Evolutionary conservation across 2,329 filamentous ascomycete genomes (phyloP).

Genomic region (Neopestalotiopsis sp.): DNA sequence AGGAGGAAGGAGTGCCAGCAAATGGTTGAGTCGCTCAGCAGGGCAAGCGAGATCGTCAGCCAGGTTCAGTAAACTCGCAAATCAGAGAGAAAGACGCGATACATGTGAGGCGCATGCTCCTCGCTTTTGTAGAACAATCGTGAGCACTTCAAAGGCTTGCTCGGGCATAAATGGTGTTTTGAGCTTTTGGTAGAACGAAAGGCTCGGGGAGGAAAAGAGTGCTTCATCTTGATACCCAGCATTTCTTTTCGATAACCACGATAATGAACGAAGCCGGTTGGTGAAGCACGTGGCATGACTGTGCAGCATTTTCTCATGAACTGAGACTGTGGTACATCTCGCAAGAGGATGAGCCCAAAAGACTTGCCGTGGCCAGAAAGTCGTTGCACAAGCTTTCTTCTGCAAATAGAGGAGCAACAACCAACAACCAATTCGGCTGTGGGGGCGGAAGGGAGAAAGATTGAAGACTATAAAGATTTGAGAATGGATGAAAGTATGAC

Average conservation of each 20-base stretch:
- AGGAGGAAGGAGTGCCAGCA: conserved; percentile 97
- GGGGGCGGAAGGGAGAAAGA: too few relatives aligned
- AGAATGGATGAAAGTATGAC: background rate
- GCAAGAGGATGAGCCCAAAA: too few relatives aligned
- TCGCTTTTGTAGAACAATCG: background rate
- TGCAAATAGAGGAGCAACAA: too few relatives aligned
- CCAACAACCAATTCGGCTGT: too few relatives aligned
- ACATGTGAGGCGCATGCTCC: background rate
- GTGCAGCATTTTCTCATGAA: background rate
- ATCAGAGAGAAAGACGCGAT: background rate
- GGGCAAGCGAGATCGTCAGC: conserved; percentile 95
- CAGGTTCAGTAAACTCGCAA: conserved; percentile 61
- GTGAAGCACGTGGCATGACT: background rate
- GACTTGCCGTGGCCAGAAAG: too few relatives aligned
- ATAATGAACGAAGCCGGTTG: background rate
- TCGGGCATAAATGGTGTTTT: background rate
- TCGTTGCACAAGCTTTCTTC: too few relatives aligned
- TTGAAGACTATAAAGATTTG: background rate
- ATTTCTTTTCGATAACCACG: conserved; percentile 9
- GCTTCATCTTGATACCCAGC: conserved; percentile 1
- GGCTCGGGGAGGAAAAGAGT: background rate
- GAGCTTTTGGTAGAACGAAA: background rate
- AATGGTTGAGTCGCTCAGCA: conserved; percentile 93
- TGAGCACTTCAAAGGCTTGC: background rate
- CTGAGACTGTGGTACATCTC: background rate